phyloP scores from a whole-genome alignment of 768 basidiomycete genomes.

The Vishniacozyma victoriae region DNA sequence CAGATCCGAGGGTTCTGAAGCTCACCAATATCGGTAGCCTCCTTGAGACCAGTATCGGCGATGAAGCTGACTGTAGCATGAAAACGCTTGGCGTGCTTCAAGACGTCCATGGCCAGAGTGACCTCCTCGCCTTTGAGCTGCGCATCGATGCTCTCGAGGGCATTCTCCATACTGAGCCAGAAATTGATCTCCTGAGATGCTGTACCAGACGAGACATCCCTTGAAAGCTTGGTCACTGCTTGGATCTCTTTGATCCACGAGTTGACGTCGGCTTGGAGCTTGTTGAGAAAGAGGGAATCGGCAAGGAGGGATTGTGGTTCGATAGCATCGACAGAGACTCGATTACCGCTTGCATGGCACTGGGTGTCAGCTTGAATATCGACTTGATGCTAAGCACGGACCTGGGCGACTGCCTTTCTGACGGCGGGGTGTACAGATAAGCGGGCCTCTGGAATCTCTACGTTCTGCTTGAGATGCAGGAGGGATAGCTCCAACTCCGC shows the following conservation, averaged over 20 bases:
- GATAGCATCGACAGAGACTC: constrained; percentile 67
- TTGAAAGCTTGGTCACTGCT: constrained; percentile 86
- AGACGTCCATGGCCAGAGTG: constrained; percentile 61
- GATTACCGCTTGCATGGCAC: constrained; percentile 48
- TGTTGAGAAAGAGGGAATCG: constrained; percentile 88
- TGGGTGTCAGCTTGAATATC: not conserved
- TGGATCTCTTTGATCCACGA: constrained; percentile 98
- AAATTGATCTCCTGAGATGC: constrained; percentile 99
- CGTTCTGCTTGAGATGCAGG: constrained; percentile 94
- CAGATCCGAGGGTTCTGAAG: not conserved
- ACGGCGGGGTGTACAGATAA: constrained; percentile 86
- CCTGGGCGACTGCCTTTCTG: constrained; percentile 69
- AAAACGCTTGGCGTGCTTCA: constrained; percentile 93
- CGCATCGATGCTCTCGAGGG: constrained; percentile 84
- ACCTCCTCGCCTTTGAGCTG: constrained; percentile 91
- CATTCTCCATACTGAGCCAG: constrained; percentile 90
- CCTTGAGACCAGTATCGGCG: constrained; percentile 92
- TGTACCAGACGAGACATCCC: constrained; percentile 89
- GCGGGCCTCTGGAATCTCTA: constrained; percentile 96
- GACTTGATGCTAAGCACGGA: constrained; percentile 25
- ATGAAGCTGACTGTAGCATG: constrained; percentile 96
- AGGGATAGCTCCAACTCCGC: constrained; percentile 92
- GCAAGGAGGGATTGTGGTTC: constrained; percentile 67
- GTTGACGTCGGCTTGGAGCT: constrained; percentile 87
- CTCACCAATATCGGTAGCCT: constrained; percentile 80